phyloP scores from a whole-genome alignment of 2,329 filamentous ascomycete species.

The Botryotinia globosa region DNA sequence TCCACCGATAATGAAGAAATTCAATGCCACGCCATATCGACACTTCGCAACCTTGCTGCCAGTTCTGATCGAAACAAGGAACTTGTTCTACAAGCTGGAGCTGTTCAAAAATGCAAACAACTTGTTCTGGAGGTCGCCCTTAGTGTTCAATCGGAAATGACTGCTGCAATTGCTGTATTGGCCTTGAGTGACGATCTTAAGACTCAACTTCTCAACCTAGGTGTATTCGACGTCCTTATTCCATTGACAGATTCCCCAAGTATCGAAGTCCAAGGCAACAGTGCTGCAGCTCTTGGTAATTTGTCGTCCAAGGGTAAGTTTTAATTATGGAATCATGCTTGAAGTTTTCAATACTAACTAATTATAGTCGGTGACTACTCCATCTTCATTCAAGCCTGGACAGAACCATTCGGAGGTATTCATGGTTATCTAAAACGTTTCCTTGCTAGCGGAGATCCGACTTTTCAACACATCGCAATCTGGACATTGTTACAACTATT shows the following conservation, averaged over 20 bases:
- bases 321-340: constrained; percentile 5
- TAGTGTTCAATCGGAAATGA: constrained; percentile 98
- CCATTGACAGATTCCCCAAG: constrained; percentile 92
- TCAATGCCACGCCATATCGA: constrained; percentile 97
- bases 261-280: constrained; percentile 98
- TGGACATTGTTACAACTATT: constrained; percentile 96
- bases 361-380: constrained; percentile 89
- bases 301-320: constrained; percentile 87
- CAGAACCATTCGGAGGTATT: constrained; percentile 86
- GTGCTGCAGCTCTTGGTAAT: constrained; percentile 91
- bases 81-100: constrained; percentile 91
- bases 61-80: constrained; percentile 98
- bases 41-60: constrained; percentile 88
- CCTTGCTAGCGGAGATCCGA: constrained; percentile 88
- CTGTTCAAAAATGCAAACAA: constrained; percentile 98
- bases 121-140: constrained; percentile 89
- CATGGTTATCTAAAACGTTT: constrained; percentile 94
- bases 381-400: constrained; percentile 94
- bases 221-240: constrained; percentile 94
- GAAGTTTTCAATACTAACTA: constrained; percentile 36
- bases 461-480: constrained; percentile 98
- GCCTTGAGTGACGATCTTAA: constrained; percentile 96
- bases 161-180: constrained; percentile 94
- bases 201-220: constrained; percentile 81
- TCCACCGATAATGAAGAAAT: constrained; percentile 98